Percentiles rank a stretch among this genome's conserved stretches.
phyloP scores from a whole-genome alignment of 2,329 filamentous ascomycete species.

The Talaromyces pinophilus region DNA sequence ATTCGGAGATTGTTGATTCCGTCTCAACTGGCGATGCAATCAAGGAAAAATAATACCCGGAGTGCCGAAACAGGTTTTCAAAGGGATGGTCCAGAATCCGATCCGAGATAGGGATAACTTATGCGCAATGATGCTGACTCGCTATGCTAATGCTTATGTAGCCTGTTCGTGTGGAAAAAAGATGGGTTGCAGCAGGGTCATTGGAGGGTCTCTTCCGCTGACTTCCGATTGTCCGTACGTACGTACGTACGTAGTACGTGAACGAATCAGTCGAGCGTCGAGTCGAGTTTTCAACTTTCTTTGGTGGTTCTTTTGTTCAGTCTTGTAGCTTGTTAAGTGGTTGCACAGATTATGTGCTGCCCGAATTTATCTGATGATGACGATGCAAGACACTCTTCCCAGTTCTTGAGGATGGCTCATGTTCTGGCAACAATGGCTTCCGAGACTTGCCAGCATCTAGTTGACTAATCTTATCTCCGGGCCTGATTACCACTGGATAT shows the following conservation, averaged over 20 bases:
- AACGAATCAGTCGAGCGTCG: not conserved
- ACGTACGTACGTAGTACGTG: not conserved
- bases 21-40: not conserved
- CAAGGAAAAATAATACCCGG: not conserved
- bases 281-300: not conserved
- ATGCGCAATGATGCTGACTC: not conserved
- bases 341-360: not conserved
- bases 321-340: not conserved
- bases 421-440: not conserved
- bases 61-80: not conserved
- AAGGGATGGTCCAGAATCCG: not conserved
- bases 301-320: not conserved
- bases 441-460: not conserved
- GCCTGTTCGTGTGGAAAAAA: not conserved
- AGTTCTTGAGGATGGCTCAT: not conserved
- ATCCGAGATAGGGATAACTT: not conserved
- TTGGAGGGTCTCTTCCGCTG: not conserved
- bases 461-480: slow-evolving; percentile 1
- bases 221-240: not conserved
- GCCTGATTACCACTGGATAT: not conserved
- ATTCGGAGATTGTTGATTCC: not conserved
- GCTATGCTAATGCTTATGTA: not conserved
- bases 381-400: not conserved
- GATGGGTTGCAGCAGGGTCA: not conserved
- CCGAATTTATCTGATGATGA: not conserved